Base-by-base conservation (phyloP, 345 rosid genomes). In the Moricandia moricandioides region DNA sequence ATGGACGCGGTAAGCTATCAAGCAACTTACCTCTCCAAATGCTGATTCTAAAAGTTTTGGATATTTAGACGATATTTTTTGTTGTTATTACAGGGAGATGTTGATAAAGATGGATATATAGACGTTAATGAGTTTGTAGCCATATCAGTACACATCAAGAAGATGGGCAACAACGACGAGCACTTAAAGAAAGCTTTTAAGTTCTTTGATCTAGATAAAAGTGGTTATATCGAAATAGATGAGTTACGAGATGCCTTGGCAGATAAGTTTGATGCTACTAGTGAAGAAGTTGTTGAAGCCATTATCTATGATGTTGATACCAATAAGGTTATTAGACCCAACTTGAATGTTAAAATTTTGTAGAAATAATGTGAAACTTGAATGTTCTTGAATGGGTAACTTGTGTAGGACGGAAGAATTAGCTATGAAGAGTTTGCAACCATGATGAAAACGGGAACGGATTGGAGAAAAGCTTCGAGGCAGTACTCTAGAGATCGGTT, bases 391-490 rank as follows among this genome's bases (percentile, higher is more conserved):
- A 54, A 40, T 7, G 45, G 45, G 8, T 34, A 61, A 26, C 7
- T 37, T 47, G 0, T 79, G 77, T 80, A 92, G 99, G 99, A 94
- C 83, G 99, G 97, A 49, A 82, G 83, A 65, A 91, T 94, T 83
- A 91, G 98, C 78, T 90, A 85, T 6, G 91, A 87, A 16, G 98
- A 94, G 84, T 94, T 94, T 71, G 95, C 78, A 1, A 75, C 82
- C 1, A 94, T 94, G 98, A 94, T 94, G 98, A 91, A 94, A 84
- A 90, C 95, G 0, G 98, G 97, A 16, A 94, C 97, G 24, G 97
- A 94, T 78, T 91, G 98, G 98, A 87, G 98, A 78, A 94, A 91
- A 82, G 98, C 97, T 13, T 93, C 98, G 0, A 83, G 96, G 78
- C 98, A 93, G 73, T 93, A 89, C 80, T 93, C 98, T 24, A 70